Conservation (phyloP, 2,329 filamentous ascomycete species). For the Hyphodiscus sp. region DNA sequence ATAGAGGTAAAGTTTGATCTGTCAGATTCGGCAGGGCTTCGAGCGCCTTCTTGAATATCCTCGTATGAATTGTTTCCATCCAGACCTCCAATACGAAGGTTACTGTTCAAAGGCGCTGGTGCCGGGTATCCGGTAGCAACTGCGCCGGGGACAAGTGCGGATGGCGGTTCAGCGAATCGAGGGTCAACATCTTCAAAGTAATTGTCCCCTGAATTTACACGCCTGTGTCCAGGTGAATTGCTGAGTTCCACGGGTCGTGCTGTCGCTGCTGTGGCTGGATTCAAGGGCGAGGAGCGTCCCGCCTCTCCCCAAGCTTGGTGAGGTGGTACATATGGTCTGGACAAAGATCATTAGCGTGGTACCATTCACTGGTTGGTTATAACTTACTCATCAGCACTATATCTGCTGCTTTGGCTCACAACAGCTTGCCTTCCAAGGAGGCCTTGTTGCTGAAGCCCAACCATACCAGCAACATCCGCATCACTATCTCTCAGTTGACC, state of each 20-base stretch:
- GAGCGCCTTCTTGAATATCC: constrained; percentile 52
- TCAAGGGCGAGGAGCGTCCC: constrained; percentile 41
- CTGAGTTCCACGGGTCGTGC: constrained; percentile 32
- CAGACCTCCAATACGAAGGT: constrained; percentile 19
- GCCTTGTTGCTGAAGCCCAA: constrained; percentile 58
- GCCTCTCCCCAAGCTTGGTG: constrained; percentile 49
- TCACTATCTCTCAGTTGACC: constrained; percentile 55
- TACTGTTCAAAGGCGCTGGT: constrained; percentile 21
- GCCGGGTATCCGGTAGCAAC: constrained; percentile 22
- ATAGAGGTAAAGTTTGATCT: constrained; percentile 84
- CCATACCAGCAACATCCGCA: constrained; percentile 66
- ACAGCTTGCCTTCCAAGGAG: constrained; percentile 41
- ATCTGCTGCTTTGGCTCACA: constrained; percentile 63
- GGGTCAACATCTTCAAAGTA: constrained; percentile 96
- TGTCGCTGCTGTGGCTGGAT: constrained; percentile 25
- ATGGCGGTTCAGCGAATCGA: constrained; percentile 57
- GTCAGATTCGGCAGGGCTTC: constrained; percentile 73
- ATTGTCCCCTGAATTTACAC: constrained; percentile 30
- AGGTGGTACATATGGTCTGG: constrained; percentile 44
- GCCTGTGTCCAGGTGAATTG: constrained; percentile 26
- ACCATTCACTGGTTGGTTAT: constrained; percentile 1
- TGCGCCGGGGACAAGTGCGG: constrained; percentile 27
- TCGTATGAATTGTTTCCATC: constrained; percentile 48
- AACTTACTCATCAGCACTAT: constrained; percentile 68
- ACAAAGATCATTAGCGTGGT: constrained; percentile 20